Conservation (phyloP, 768 basidiomycete genomes). For the Mycena metata region DNA sequence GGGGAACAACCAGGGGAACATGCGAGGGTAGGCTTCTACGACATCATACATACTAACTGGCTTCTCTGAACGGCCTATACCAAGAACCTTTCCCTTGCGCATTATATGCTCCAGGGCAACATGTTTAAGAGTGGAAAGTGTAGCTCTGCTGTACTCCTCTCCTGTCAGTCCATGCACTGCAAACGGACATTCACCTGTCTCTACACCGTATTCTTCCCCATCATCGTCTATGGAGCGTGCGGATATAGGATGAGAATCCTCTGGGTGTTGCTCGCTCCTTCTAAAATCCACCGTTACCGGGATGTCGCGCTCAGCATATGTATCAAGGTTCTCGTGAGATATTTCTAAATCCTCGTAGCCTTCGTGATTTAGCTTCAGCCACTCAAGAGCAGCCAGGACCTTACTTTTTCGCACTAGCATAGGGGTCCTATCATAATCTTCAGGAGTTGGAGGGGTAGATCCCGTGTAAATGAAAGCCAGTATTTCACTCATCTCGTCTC, state of each 20-base stretch:
- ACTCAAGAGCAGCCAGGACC: conserved; percentile 38
- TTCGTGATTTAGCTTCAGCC: conserved; percentile 51
- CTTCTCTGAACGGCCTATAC: conserved; percentile 38
- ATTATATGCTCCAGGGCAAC: conserved; percentile 47
- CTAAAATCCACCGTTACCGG: conserved; percentile 10
- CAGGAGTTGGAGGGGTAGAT: too few relatives aligned
- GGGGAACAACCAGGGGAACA: conserved; percentile 46
- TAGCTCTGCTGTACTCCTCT: conserved; percentile 38
- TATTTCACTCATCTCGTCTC: too few relatives aligned
- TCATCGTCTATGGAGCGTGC: conserved; percentile 40
- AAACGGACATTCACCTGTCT: too few relatives aligned
- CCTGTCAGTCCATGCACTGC: conserved; percentile 39
- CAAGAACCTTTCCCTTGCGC: conserved; percentile 42
- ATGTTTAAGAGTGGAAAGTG: conserved; percentile 41
- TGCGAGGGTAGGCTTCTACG: too few relatives aligned
- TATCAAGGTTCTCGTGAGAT: conserved; percentile 37
- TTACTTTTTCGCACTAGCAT: too few relatives aligned
- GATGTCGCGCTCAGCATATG: conserved; percentile 41
- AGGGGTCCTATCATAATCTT: too few relatives aligned
- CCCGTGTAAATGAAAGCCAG: too few relatives aligned
- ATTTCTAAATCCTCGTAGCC: conserved; percentile 35
- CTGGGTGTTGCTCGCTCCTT: too few relatives aligned
- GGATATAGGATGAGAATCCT: conserved; percentile 21
- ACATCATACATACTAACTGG: too few relatives aligned
- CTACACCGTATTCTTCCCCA: conserved; percentile 47